Evolutionary conservation across 2,329 filamentous ascomycete species (phyloP), one percentile per base, ranked within the genome.

Genomic region (Monilinia fructicola): DNA sequence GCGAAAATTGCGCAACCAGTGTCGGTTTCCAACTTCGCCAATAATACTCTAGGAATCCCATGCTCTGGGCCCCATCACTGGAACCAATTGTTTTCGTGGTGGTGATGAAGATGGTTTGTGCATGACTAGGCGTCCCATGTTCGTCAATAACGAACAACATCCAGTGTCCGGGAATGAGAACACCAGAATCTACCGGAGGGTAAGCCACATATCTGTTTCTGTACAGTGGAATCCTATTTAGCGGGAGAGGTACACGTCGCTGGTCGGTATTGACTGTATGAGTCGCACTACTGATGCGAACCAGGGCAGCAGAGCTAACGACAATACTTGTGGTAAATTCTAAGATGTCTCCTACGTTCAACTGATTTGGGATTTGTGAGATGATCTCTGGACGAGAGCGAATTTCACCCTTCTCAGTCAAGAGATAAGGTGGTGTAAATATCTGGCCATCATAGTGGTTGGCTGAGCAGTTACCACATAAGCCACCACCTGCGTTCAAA

Each of bases 141-240:
- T 50, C 58, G n/a, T 60, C 58, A 21, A 60, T 60, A 28, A 60
- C 58, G n/a, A 60, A 60, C 28, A 60, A 26, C 58, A 60, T 60
- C 58, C 58, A 60, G 58, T 50, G 26, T 38, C 58, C 44, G n/a
- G 58, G 58, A 21, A 60, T 60, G 11, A 50, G 28, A 21, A 60
- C 18, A 50, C 58, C 58, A 50, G 44, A 18, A 4, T 38, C 44
- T 28, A 18, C n/a, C 16, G 58, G 28, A 60, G 31, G 14, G 26
- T 3, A 12, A 0, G 44, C 2, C 21, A 21, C 0, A 26, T 60
- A 50, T 38, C 12, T 21, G 2, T 50, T 50, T 6, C 28, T 9
- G n/a, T 1, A 23, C 0, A 38, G 18, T 3, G 0, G 2, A 14
- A 3, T 1, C 18, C 38, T 26, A 7, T 16, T 26, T 2, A 60